A percentile compares a stretch with the other conserved stretches of the same genome.
These are phyloP conservation scores for Fusarium ambrosium DNA, from an alignment of 2,329 filamentous ascomycete genomes.

Conservation along the genomic window DNA sequence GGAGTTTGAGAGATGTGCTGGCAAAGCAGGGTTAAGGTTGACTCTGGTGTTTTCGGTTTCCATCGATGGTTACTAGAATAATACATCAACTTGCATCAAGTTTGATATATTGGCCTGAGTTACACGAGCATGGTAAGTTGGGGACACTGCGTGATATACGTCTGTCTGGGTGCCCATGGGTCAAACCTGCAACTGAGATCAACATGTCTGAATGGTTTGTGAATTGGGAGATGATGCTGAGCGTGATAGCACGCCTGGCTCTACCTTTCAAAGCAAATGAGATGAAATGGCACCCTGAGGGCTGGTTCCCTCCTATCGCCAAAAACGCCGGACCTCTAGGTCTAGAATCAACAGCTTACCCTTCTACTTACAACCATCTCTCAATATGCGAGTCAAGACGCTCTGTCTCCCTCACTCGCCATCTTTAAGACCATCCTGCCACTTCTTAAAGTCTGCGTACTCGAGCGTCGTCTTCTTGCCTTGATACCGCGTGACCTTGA, in stretches of 20 bases:
- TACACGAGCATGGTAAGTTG: not conserved
- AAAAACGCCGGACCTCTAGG: conserved; percentile 46
- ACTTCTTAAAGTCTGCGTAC: conserved; percentile 82
- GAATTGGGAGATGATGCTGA: conserved; percentile 28
- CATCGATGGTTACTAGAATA: not conserved
- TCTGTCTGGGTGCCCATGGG: not conserved
- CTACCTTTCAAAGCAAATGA: conserved; percentile 35
- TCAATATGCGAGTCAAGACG: not conserved
- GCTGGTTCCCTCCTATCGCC: conserved; percentile 22
- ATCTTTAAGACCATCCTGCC: conserved; percentile 77
- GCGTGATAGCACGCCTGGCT: conserved; percentile 24
- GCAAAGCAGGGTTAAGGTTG: not conserved
- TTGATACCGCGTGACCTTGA: conserved; percentile 87
- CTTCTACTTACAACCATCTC: conserved; percentile 13
- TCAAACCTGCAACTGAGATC: conserved; percentile 30
- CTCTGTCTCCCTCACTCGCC: conserved; percentile 15
- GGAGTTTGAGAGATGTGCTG: not conserved
- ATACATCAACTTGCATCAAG: not conserved
- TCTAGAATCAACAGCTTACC: conserved; percentile 46
- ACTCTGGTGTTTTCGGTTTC: not conserved
- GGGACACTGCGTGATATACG: not conserved
- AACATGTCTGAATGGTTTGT: conserved; percentile 33
- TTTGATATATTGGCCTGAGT: not conserved
- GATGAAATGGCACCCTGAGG: conserved; percentile 22
- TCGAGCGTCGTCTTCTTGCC: conserved; percentile 80